Evolutionary conservation across 1,284 basidiomycete genomes (phyloP), one percentile per base, ranked within the genome.

Genomic region (Boletellus dicymbophilus): DNA sequence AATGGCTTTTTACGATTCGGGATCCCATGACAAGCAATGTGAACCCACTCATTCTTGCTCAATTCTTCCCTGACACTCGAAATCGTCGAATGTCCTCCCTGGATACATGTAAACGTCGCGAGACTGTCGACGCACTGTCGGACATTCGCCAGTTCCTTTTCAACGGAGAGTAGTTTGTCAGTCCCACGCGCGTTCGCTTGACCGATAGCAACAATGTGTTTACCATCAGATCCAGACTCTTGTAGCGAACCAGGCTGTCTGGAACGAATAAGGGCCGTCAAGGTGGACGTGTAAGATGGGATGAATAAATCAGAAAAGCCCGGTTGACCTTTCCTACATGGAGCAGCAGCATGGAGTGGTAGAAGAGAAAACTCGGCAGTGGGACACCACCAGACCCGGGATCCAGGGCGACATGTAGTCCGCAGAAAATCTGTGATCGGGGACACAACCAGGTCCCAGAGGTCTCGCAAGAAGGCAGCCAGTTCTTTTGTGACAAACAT

Each of bases 391-490:
- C n/a, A n/a, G n/a, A n/a, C n/a, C n/a, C n/a, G n/a, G n/a, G n/a
- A n/a, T n/a, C n/a, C n/a, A 21, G 34, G 34, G 2, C 10, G 6
- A 12, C 34, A 21, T 21, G 34, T 36, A 10, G 18, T 36, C 9
- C 6, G 6, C 9, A 21, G 20, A 12, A 36, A 8, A 21, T 36
- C 7, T 3, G 21, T 20, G 5, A 36, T 21, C 10, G 18, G 18
- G 1, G 34, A 36, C 10, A 36, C 34, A 1, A 36, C 16, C 6
- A 18, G 16, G 3, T 55, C 47, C 68, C 68, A 70, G 16, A 70
- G 51, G 10, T 38, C 44, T 8, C 59, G 39, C 16, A 71, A 46
- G 9, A 63, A 44, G 8, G 23, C 11, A 10, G 16, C 26, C 22
- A 59, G 26, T 2, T 39, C 37, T n/a, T 25, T 30, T 20, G 5